These are phyloP conservation scores for Borovskyia barvae DNA, from an alignment of 208 protist genomes.

Conservation along the genomic window DNA sequence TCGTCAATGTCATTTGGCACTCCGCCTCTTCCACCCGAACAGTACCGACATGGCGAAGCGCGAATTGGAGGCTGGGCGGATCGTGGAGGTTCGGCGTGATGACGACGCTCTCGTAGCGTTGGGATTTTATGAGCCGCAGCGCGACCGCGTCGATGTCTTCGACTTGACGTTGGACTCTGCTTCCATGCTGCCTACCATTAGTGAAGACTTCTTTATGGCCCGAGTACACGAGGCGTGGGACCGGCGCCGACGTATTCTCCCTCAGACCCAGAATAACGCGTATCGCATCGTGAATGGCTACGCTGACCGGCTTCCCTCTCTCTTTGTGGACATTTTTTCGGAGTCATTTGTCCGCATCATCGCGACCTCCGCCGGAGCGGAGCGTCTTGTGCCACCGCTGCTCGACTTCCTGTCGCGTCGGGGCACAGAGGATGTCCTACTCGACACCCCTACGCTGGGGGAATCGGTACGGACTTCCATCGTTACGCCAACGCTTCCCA, in stretches of 20 bases:
- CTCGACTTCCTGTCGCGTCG: slow-evolving; percentile 61
- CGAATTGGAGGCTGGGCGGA: slow-evolving; percentile 50
- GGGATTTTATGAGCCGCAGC: slow-evolving; percentile 77
- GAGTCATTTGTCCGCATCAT: slow-evolving; percentile 72
- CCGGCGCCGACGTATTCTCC: slow-evolving; percentile 47
- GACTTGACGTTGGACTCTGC: slow-evolving; percentile 46
- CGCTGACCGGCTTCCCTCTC: slow-evolving; percentile 69
- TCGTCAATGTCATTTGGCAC: slow-evolving; percentile 43
- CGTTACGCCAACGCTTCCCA: slow-evolving; percentile 44
- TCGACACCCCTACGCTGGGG: slow-evolving; percentile 66
- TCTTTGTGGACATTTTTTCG: slow-evolving; percentile 85
- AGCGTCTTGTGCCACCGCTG: slow-evolving; percentile 72
- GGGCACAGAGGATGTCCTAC: slow-evolving; percentile 73
- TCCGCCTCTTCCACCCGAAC: slow-evolving; percentile 48
- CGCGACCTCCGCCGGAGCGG: slow-evolving; percentile 62
- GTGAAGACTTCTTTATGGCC: slow-evolving; percentile 78
- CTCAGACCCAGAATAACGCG: slow-evolving; percentile 52
- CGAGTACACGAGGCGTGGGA: slow-evolving; percentile 61
- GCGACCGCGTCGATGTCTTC: slow-evolving; percentile 72
- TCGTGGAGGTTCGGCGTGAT: slow-evolving; percentile 69
- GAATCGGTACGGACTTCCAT: slow-evolving; percentile 41
- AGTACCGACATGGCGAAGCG: slow-evolving; percentile 54
- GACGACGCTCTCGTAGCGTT: slow-evolving; percentile 60
- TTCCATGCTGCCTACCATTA: slow-evolving; percentile 59
- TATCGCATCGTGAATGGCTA: slow-evolving; percentile 79